phyloP scores from a whole-genome alignment of 2,329 filamentous ascomycete species.

The Ophiostoma sp. region DNA sequence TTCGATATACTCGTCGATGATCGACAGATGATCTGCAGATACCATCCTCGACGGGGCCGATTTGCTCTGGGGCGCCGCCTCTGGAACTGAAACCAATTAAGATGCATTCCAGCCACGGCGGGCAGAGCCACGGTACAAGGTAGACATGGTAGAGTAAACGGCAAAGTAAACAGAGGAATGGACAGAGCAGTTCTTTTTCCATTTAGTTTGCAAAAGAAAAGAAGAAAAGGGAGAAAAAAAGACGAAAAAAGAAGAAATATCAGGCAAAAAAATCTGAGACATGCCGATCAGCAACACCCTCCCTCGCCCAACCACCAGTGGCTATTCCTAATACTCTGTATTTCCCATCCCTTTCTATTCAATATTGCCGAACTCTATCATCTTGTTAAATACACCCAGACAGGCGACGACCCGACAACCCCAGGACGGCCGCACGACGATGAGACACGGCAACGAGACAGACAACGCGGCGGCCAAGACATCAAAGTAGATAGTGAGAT shows the following conservation, averaged over 20 bases:
- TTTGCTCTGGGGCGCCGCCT: neutral
- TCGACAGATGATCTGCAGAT: neutral
- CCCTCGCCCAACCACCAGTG: slow-evolving; percentile 11
- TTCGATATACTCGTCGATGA: neutral
- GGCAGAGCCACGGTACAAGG: neutral
- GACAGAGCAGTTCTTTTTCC: neutral
- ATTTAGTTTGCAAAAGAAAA: neutral
- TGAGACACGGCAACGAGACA: neutral
- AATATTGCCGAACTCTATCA: neutral
- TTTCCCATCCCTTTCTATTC: neutral
- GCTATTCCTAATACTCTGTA: neutral
- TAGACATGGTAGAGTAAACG: neutral
- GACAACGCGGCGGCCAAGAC: neutral
- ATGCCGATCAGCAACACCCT: neutral
- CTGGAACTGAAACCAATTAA: slow-evolving; percentile 7
- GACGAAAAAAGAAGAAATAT: neutral
- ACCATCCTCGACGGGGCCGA: neutral
- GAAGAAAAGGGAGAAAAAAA: neutral
- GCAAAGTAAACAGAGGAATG: neutral
- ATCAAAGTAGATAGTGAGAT: neutral
- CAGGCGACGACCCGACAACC: slow-evolving; percentile 12
- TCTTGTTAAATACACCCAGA: neutral
- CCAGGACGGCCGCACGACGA: slow-evolving; percentile 1
- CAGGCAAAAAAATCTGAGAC: neutral
- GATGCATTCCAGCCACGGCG: neutral